These are phyloP conservation scores for Aspergillus leporis DNA, from an alignment of 495 filamentous ascomycete species.

Conservation along the genomic window DNA sequence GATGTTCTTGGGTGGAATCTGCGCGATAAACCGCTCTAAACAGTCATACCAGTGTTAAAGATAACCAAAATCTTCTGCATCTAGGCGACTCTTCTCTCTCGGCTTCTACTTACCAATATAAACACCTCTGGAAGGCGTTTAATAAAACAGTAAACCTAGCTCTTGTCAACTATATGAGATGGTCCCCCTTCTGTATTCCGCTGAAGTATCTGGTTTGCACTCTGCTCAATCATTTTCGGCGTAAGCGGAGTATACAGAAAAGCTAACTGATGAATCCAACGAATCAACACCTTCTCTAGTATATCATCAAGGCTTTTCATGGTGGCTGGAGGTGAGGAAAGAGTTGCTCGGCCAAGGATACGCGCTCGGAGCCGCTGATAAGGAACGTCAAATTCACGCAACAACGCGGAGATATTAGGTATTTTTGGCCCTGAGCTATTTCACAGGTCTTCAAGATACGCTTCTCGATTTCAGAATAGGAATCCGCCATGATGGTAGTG, in stretches of 20 bases:
- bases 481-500: neutral
- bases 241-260: neutral
- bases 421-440: neutral
- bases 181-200: neutral
- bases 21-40: neutral
- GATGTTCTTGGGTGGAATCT: neutral
- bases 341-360: neutral
- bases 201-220: neutral
- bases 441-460: neutral
- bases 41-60: neutral
- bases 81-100: neutral
- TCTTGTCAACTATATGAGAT: neutral
- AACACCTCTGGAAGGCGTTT: neutral
- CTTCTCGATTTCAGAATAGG: neutral
- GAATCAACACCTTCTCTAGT: neutral
- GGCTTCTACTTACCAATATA: neutral
- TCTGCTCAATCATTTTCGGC: neutral
- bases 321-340: neutral
- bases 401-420: conserved; percentile 2
- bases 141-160: neutral
- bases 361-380: conserved; percentile 4
- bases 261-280: neutral
- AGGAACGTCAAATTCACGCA: conserved; percentile 3
- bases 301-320: neutral
- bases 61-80: neutral